Percentiles rank a stretch among this genome's conserved stretches.
phyloP scores from a whole-genome alignment of 805 yeast species.

The Teunomyces cretensis region DNA sequence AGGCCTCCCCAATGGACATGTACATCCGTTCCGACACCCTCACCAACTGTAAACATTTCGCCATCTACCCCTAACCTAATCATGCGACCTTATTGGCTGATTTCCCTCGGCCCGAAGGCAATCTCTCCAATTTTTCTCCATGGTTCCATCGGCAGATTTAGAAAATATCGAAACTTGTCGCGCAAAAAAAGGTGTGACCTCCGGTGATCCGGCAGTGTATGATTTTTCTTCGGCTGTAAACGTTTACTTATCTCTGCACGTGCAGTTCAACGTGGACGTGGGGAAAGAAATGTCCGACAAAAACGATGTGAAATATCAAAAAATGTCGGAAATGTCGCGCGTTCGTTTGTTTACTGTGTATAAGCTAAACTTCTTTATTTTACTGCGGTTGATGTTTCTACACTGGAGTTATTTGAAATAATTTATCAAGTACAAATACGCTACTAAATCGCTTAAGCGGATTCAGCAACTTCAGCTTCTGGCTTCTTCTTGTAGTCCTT shows the following conservation, averaged over 20 bases:
- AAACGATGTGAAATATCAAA: no score
- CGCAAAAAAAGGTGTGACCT: not conserved
- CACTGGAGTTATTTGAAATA: not conserved
- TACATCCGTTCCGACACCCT: not conserved
- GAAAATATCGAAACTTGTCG: not conserved
- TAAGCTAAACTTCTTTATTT: no score
- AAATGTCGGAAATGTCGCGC: no score
- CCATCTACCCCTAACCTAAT: not conserved
- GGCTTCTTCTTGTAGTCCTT: slow-evolving; percentile 58
- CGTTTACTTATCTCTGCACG: no score
- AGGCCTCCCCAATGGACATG: not conserved
- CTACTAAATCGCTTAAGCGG: slow-evolving; percentile 2
- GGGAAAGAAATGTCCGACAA: no score
- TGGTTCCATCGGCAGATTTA: not conserved
- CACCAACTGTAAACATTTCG: not conserved
- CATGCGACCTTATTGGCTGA: not conserved
- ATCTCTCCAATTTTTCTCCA: not conserved
- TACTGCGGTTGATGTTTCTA: not conserved
- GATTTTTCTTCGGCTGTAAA: no score
- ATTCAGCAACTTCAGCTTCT: slow-evolving; percentile 32
- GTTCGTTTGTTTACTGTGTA: no score
- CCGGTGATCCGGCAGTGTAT: not conserved
- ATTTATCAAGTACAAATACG: not conserved
- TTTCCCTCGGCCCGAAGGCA: slow-evolving; percentile 1
- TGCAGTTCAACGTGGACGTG: not conserved